Evolutionary conservation across 2,329 filamentous ascomycete genomes (phyloP), one percentile per base, ranked within the genome.

Genomic region (Hypoxylon sp.): DNA sequence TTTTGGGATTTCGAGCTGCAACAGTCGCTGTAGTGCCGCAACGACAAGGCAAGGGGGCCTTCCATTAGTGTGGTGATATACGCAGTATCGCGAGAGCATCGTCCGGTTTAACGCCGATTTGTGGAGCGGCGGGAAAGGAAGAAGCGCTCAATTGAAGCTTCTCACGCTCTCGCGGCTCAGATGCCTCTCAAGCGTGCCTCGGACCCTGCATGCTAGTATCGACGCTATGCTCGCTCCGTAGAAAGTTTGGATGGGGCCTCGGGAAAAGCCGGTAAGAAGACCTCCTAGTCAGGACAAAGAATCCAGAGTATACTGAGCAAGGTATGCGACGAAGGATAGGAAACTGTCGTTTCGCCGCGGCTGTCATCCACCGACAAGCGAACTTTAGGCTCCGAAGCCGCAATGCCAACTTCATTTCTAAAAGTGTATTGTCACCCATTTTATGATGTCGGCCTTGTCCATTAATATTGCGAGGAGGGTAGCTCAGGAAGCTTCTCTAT

Each of bases 321-420:
- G 22, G 53, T n/a, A 38, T 33, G 32, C n/a, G 30, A 46, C 42
- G 46, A 57, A 14, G 11, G 55, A 59, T 32, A 46, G 26, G 58
- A 40, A 30, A 48, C 36, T 38, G 44, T 61, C 33, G 50, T 55
- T 56, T 60, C 45, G 30, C 28, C 56, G 42, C 45, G 24, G 36
- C 45, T 38, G 28, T 40, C 38, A 59, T 46, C 44, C 50, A 58
- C 54, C 28, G 55, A 45, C 46, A 45, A 46, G 20, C 54, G 40
- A n/a, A 64, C 22, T 51, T 65, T 46, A 40, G 40, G 33, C 66
- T 68, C 66, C 66, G 66, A 68, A 68, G 63, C 63, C 66, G 66
- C 66, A 68, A 66, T 56, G 66, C 32, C 30, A 64, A 56, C 48
- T 56, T 61, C 63, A 66, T 68, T 68, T 66, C 63, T 64, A 68